Evolutionary conservation across 139 green algal genomes (phyloP).

Genomic region (Desmodesmus armatus): DNA sequence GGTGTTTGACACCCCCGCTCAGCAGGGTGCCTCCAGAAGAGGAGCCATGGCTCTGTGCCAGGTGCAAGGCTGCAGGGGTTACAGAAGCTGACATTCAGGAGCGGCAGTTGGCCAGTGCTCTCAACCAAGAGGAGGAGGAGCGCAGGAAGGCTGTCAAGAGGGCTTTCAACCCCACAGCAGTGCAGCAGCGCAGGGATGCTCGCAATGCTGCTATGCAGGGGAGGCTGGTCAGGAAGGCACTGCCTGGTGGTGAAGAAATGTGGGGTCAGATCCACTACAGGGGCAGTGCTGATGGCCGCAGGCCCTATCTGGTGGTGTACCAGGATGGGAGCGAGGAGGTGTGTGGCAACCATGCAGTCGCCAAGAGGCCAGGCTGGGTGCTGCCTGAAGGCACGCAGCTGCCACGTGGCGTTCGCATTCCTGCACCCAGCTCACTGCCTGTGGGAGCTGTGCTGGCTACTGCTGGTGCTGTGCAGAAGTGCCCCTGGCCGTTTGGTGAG

Average conservation of each 20-base stretch:
- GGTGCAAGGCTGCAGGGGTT: neutral
- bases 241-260: neutral
- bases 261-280: neutral
- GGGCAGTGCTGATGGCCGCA: neutral
- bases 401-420: neutral
- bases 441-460: neutral
- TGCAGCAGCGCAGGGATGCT: neutral
- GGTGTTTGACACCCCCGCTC: neutral
- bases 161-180: neutral
- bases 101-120: neutral
- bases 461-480: neutral
- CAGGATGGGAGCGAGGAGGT: neutral
- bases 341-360: neutral
- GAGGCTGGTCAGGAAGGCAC: neutral
- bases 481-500: neutral
- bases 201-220: neutral
- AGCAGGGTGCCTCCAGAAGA: neutral
- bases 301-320: neutral
- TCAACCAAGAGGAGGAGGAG: neutral
- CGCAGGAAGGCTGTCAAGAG: neutral
- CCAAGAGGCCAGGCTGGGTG: neutral
- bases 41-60: neutral
- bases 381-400: neutral
- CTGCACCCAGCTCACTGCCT: neutral
- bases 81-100: neutral